Evolutionary conservation across 75 land plant genomes (phyloP).

Genomic region (Larix kaempferi): DNA sequence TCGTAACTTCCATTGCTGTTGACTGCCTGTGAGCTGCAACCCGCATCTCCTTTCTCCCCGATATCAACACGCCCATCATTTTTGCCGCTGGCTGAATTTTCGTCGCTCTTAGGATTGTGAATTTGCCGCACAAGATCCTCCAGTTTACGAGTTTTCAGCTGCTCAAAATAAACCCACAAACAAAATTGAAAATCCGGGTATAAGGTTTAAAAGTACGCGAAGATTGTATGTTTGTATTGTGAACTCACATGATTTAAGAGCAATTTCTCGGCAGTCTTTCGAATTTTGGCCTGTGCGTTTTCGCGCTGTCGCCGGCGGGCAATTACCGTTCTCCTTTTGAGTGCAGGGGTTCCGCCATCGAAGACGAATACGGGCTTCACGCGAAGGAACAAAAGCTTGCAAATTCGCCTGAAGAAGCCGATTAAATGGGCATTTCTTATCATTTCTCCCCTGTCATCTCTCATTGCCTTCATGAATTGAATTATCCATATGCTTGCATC

Average conservation of each 20-base stretch:
- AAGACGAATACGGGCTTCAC: constrained; percentile 95
- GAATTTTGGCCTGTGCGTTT: constrained; percentile 80
- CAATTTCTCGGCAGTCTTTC: constrained; percentile 97
- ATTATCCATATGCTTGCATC: constrained; percentile 99
- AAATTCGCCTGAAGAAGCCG: constrained; percentile 97
- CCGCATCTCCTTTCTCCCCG: background rate
- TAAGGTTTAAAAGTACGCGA: background rate
- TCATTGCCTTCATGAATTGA: constrained; percentile 99
- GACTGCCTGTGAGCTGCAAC: background rate
- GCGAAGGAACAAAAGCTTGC: constrained; percentile 88
- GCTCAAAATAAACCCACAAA: background rate
- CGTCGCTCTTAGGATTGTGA: constrained; percentile 20
- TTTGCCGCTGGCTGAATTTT: background rate
- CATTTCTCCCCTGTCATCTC: constrained; percentile 98
- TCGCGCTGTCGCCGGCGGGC: constrained; percentile 93
- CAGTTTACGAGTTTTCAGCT: constrained; percentile 72
- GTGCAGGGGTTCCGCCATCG: constrained; percentile 97
- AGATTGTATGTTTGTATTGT: too few species aligned
- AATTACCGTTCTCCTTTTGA: constrained; percentile 88
- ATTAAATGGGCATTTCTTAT: constrained; percentile 87
- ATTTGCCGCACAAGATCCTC: constrained; percentile 68
- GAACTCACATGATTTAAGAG: constrained; percentile 83
- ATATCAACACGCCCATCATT: background rate
- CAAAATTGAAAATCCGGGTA: background rate
- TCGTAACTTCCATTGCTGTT: background rate